Conservation (phyloP, 225 moss, liverwort and hornwort genomes). For the Antitrichia curtipendula region DNA sequence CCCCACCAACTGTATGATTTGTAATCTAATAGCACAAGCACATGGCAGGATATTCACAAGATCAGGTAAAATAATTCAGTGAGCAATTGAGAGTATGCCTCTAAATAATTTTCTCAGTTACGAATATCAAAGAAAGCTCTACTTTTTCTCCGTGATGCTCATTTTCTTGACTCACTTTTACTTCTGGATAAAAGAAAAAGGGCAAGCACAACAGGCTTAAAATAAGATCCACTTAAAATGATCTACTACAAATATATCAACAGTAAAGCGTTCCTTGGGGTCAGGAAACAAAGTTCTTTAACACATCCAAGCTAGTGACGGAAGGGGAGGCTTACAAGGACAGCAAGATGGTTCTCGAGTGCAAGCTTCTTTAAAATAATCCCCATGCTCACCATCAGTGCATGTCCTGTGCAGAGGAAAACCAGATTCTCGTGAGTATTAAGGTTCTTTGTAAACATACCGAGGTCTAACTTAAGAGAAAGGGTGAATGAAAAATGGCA, state of each 20-base stretch:
- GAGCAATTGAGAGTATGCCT: neutral
- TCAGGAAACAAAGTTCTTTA: neutral
- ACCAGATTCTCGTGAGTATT: neutral
- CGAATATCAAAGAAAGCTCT: neutral
- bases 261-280: neutral
- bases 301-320: neutral
- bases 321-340: slow-evolving; percentile 42
- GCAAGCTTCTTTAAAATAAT: slow-evolving; percentile 66
- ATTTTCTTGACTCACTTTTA: neutral
- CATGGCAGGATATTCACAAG: neutral
- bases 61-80: neutral
- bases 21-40: slow-evolving; percentile 45
- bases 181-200: neutral
- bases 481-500: neutral
- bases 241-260: neutral
- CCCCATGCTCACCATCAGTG: slow-evolving; percentile 79
- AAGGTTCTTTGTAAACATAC: neutral
- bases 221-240: neutral
- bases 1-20: slow-evolving; percentile 86
- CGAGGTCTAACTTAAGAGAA: neutral
- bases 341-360: slow-evolving; percentile 51
- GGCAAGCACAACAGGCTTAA: neutral
- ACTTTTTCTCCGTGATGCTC: neutral
- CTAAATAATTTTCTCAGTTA: neutral
- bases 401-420: slow-evolving; percentile 49